Base-by-base conservation (phyloP, 208 protist genomes). In the Eutreptiella sp. region DNA sequence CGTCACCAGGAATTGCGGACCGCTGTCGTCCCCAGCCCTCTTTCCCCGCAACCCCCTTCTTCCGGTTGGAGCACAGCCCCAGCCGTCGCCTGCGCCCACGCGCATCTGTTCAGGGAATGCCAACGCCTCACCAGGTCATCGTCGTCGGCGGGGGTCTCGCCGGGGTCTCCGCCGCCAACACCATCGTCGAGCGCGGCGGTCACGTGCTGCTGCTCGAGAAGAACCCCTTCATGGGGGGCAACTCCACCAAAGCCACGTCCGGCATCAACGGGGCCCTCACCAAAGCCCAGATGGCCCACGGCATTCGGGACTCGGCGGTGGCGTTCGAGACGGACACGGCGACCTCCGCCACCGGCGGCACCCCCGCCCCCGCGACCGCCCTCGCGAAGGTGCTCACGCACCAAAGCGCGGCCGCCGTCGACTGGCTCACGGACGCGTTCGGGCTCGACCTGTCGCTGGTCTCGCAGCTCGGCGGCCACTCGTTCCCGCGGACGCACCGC, bases 171-270 rank as follows among this genome's bases (percentile, higher is more conserved):
- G 77, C 79, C 11, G 73, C 70, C 14, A 73, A 82, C 67, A 41
- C 64, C 0, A 66, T 68, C 0, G 46, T 82, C 16, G 58, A 84
- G 63, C 62, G 76, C 54, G 82, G 82, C 48, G 77, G 60, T 3
- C 72, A 50, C 27, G 85, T 92, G 2, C 24, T 79, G 4, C 55
- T 94, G 14, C n/a, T 96, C 0, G 90, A 94, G 38, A 93, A 90
- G 67, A 67, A 79, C 34, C 3, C 31, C 1, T 33, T 36, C 5
- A 4, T 73, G 1, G 77, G 81, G 27, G 81, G 81, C 27, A 71
- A 88, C 76, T 67, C 83, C 43, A 83, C 83, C 33, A 96, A 95
- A 73, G 90, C 92, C 1, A 81, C 84, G 4, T 89, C 76, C 26
- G 90, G 92, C 34, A 95, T 95, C 41, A 90, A 90, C 33, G 87